Conservation (phyloP, 2,329 filamentous ascomycete genomes). For the Xylariaceae sp. region DNA sequence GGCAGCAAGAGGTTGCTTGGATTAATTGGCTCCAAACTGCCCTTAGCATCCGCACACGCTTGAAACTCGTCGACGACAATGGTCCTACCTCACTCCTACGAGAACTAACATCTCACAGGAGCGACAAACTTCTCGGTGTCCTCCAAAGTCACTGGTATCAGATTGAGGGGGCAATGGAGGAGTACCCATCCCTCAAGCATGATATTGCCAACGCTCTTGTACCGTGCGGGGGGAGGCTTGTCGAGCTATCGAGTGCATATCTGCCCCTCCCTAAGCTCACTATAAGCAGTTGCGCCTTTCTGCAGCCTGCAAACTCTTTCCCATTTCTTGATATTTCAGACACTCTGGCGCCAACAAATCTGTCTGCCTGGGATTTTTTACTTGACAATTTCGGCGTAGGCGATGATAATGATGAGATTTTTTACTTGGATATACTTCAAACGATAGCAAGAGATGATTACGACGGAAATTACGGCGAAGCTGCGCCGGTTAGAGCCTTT, state of each 20-base stretch:
- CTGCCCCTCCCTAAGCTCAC: conserved; percentile 1
- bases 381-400: background rate
- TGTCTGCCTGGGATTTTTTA: conserved; percentile 3
- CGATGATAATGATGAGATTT: background rate
- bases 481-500: background rate
- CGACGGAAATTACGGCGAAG: background rate
- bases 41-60: background rate
- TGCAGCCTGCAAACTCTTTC: background rate
- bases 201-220: conserved; percentile 1
- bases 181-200: background rate
- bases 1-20: conserved; percentile 15
- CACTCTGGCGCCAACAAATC: background rate
- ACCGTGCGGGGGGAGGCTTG: background rate
- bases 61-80: conserved; percentile 11
- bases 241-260: background rate
- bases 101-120: background rate
- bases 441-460: background rate
- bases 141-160: background rate
- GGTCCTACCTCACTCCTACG: background rate
- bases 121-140: background rate
- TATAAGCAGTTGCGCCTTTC: background rate
- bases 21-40: conserved; percentile 20
- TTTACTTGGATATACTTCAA: conserved; percentile 4
- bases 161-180: background rate
- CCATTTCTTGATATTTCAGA: conserved; percentile 5